Evolutionary conservation across 306 rosid genomes (phyloP), one percentile per base, ranked within the genome.

Genomic region (Canavalia gladiata): DNA sequence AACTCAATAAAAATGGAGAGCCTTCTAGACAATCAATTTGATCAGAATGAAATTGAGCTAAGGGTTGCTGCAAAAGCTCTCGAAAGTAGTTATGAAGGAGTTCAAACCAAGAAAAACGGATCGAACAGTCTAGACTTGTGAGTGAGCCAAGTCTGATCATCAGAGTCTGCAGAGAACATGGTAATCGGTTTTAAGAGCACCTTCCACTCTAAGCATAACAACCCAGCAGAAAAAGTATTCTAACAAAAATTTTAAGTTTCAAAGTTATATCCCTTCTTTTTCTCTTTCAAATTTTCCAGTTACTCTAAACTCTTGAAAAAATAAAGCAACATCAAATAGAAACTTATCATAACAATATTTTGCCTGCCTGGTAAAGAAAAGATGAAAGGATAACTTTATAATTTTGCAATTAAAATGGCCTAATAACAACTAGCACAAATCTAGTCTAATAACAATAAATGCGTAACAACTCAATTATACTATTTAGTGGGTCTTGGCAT

Each of bases 111-210:
- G 88, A 84, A 84, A 89, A 73, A 85, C 68, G 87, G 72, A 60
- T 41, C 43, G 80, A 81, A 73, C 83, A 80, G 31, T 87, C 89
- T 55, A 87, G 78, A 80, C 68, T 82, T 79, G 79, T 59, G 72
- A 68, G 85, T 80, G 71, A 86, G 62, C 89, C 70, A 63, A 95
- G 91, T 91, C 97, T 91, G 91, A 85, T 89, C 98, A 95, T 90
- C 43, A 95, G 81, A 49, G 84, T 81, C 99, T 95, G 93, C 84
- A 87, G 28, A 57, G 59, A 9, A 79, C 59, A 72, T 6, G 46
- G 70, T 30, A 68, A 50, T 60, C 69, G 25, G 33, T 57, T 75
- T 59, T 57, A 72, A 45, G 81, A 74, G 35, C 3, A 67, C 66
- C 50, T 85, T 56, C 70, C 34, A 35, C 29, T 55, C 76, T 47